phyloP scores from a whole-genome alignment of 257 asterid genomes.

The Solanum lignicaule region DNA sequence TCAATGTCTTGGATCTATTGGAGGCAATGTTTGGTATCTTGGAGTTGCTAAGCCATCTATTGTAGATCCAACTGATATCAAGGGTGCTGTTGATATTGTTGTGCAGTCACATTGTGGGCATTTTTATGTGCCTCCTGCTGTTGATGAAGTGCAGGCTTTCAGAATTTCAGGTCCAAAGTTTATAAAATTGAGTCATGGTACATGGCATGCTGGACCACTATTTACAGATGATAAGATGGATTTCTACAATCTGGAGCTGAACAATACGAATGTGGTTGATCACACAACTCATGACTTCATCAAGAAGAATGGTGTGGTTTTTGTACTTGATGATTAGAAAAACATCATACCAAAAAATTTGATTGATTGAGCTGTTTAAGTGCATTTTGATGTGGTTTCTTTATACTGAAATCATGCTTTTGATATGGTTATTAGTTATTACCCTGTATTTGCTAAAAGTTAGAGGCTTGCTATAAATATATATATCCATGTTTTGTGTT shows the following conservation, averaged over 20 bases:
- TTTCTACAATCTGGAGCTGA: slow-evolving; percentile 78
- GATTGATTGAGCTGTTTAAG: neutral
- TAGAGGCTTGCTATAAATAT: neutral
- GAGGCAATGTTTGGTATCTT: slow-evolving; percentile 82
- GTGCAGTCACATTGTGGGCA: slow-evolving; percentile 58
- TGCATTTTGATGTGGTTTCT: neutral
- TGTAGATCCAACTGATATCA: slow-evolving; percentile 15
- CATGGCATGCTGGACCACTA: slow-evolving; percentile 98
- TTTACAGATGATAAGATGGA: slow-evolving; percentile 53
- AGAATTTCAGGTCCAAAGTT: slow-evolving; percentile 80
- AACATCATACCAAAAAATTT: neutral
- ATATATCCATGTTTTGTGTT: neutral
- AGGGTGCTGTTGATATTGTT: slow-evolving; percentile 12
- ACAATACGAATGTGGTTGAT: slow-evolving; percentile 86
- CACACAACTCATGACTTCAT: slow-evolving; percentile 57
- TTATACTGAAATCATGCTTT: neutral
- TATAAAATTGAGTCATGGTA: slow-evolving; percentile 56
- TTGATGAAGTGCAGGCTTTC: slow-evolving; percentile 59
- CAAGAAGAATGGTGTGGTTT: slow-evolving; percentile 30
- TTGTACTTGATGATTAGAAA: slow-evolving; percentile 36
- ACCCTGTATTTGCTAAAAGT: neutral
- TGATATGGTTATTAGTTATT: neutral
- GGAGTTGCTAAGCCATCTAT: slow-evolving; percentile 85
- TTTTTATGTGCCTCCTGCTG: slow-evolving; percentile 54
- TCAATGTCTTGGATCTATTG: slow-evolving; percentile 84